Base-by-base conservation (phyloP, 768 basidiomycete genomes). In the Pseudohyphozyma bogoriensis region DNA sequence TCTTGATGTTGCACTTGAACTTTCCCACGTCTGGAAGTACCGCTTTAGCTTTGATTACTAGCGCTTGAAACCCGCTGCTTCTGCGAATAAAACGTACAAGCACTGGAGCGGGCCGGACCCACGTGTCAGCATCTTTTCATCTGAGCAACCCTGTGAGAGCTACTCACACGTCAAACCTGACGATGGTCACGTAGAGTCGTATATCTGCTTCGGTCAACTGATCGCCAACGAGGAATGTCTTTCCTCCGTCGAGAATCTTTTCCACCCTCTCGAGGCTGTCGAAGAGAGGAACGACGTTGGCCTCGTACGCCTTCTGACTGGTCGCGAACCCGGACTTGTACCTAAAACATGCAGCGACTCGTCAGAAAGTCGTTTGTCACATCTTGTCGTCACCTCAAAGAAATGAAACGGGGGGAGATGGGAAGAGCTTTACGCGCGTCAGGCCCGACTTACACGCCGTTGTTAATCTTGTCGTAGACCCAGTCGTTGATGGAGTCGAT, bases 1-100 rank as follows among this genome's bases (percentile, higher is more conserved):
- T 83, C 32, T 85, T 83, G 65, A 89, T 72, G 77, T 93, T 91
- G 76, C 89, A 92, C 67, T 96, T 96, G 81, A 97, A 97, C 72
- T 90, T 88, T 0, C 85, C 96, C 18, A 86, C 92, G 2, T 42
- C 45, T 52, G 44, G 20, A 16, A 33, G n/a, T 29, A 7, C 16
- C 31, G 26, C 9, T 22, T 28, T 9, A 32, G 20, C n/a, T n/a
- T n/a, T n/a, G n/a, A n/a, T n/a, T n/a, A 26, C 10, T 20, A 55
- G 54, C 12, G 8, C 6, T 12, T 22, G 20, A 5, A 1, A 51
- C 24, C 7, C 3, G 33, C 4, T 9, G 24, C 1, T 33, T n/a
- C n/a, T 18, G 31, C n/a, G 42, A 45, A 15, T 9, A 37, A 28
- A 26, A 46, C 40, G 40, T 10, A 42, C 40, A 50, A n/a, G n/a